These are phyloP conservation scores for Geosmithia flava DNA, from an alignment of 2,329 filamentous ascomycete genomes.

Conservation along the genomic window DNA sequence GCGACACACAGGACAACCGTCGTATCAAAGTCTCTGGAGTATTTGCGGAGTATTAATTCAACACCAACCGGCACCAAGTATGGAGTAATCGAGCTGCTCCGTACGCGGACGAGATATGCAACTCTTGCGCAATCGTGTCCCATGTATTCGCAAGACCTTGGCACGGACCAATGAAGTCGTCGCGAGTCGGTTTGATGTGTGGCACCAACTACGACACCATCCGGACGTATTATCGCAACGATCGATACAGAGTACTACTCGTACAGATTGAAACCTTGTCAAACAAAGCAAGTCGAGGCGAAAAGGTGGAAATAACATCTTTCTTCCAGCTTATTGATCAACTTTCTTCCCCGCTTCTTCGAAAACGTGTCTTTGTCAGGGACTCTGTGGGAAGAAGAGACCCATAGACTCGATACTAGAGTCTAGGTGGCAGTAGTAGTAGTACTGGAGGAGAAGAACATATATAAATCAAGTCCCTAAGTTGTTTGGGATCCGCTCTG, in stretches of 20 bases:
- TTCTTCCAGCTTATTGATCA: not conserved
- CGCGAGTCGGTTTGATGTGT: not conserved
- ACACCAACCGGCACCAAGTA: too few species aligned
- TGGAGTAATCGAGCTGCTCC: too few species aligned
- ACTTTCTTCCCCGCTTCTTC: not conserved
- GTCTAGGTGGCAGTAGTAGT: too few species aligned
- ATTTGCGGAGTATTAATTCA: too few species aligned
- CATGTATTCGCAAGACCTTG: not conserved
- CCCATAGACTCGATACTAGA: not conserved
- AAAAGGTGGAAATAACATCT: not conserved
- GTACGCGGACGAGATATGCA: not conserved
- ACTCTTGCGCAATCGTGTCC: not conserved
- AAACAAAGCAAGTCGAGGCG: not conserved
- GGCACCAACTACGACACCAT: not conserved
- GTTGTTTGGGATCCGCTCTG: not conserved
- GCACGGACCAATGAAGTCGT: not conserved
- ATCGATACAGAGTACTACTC: too few species aligned
- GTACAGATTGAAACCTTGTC: too few species aligned
- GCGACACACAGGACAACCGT: not conserved
- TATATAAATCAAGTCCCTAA: not conserved
- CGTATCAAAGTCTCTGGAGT: not conserved
- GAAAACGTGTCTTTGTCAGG: not conserved
- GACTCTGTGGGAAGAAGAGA: not conserved
- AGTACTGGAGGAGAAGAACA: too few species aligned
- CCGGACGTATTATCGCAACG: not conserved